Evolutionary conservation across 345 rosid genomes (phyloP).

Genomic region (Sisymbrium altissimum): DNA sequence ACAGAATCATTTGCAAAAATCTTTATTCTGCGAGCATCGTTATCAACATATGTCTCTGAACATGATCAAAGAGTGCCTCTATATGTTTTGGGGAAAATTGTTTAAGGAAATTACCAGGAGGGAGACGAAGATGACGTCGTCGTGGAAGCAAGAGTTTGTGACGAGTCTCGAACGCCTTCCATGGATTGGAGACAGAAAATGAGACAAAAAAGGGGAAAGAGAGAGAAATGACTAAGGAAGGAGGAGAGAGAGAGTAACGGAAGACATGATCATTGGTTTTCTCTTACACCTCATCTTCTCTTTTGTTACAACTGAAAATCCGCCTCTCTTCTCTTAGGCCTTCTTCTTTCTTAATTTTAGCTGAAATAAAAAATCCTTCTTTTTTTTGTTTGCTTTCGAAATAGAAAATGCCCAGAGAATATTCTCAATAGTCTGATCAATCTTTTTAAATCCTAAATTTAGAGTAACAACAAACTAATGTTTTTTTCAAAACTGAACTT

Average conservation of each 20-base stretch:
- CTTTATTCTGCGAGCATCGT: not conserved
- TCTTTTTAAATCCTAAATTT: not conserved
- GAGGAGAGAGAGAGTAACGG: slow-evolving; percentile 19
- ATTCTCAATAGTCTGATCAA: slow-evolving; percentile 4
- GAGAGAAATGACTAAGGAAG: slow-evolving; percentile 17
- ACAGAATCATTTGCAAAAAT: not conserved
- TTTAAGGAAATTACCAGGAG: slow-evolving; percentile 16
- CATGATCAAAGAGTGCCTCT: not conserved
- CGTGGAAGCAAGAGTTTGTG: slow-evolving; percentile 26
- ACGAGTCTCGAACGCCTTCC: slow-evolving; percentile 33
- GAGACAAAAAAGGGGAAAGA: slow-evolving; percentile 5
- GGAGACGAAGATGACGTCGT: slow-evolving; percentile 31
- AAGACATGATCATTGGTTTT: slow-evolving; percentile 20
- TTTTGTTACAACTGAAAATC: slow-evolving; percentile 21
- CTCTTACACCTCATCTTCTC: slow-evolving; percentile 26
- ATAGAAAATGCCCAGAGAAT: slow-evolving; percentile 22
- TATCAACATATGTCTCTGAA: not conserved
- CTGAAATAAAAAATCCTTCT: not conserved
- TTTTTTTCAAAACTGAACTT: not conserved
- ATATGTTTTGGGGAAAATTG: not conserved
- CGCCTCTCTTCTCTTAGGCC: slow-evolving; percentile 5
- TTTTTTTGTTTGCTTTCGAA: not conserved
- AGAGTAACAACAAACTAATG: slow-evolving; percentile 4
- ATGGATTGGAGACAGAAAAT: slow-evolving; percentile 20
- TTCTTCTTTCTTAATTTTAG: slow-evolving; percentile 19